Conservation (phyloP, 2,329 filamentous ascomycete species). For the Beauveria asiatica region DNA sequence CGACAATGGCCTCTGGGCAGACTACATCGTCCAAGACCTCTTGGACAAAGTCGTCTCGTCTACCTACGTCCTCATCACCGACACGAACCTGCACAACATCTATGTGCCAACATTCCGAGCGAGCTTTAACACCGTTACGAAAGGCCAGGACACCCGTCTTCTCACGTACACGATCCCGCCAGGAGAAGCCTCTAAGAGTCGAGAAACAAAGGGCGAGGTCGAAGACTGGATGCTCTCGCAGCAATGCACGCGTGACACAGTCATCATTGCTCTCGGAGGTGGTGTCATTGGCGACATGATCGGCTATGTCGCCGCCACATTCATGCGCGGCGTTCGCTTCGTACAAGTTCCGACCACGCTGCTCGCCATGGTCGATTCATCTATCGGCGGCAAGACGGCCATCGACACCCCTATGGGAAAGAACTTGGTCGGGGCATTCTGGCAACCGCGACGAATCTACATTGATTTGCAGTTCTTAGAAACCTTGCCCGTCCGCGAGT, state of each 20-base stretch:
- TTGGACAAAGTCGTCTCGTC: constrained; percentile 69
- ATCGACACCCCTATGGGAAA: constrained; percentile 95
- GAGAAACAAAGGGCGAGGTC: constrained; percentile 88
- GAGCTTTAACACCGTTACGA: constrained; percentile 24
- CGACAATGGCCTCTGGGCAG: constrained; percentile 82
- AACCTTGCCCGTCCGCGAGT: constrained; percentile 80
- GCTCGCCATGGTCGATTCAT: constrained; percentile 95
- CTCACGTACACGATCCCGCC: constrained; percentile 82
- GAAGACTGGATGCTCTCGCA: constrained; percentile 95
- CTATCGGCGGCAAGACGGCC: constrained; percentile 95
- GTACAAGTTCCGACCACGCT: constrained; percentile 95
- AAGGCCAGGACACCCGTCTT: constrained; percentile 47
- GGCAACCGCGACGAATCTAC: constrained; percentile 91
- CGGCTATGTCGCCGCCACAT: constrained; percentile 93
- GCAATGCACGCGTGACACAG: constrained; percentile 88
- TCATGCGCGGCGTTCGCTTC: constrained; percentile 95
- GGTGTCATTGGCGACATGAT: constrained; percentile 98
- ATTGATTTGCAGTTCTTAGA: constrained; percentile 89
- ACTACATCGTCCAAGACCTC: constrained; percentile 73
- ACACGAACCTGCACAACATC: constrained; percentile 76
- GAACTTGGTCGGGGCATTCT: constrained; percentile 92
- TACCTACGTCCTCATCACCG: constrained; percentile 93
- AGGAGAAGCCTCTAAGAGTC: constrained; percentile 87
- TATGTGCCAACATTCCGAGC: constrained; percentile 71
- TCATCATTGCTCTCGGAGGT: constrained; percentile 88